Evolutionary conservation across 805 yeast species (phyloP).

Genomic region (Lipomyces mesembrius): DNA sequence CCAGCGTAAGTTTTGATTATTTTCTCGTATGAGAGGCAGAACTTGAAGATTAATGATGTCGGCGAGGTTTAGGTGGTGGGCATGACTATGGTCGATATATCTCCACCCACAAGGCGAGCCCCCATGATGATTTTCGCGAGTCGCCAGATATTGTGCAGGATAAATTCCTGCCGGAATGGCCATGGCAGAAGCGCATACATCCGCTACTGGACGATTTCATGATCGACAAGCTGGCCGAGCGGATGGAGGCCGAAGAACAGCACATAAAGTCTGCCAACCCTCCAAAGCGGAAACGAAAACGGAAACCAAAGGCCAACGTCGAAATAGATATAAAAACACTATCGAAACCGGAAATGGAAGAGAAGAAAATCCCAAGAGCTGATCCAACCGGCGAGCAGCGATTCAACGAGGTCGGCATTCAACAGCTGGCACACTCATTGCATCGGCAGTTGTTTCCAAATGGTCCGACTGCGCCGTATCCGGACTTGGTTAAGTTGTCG

Average conservation of each 20-base stretch:
- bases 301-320: not conserved
- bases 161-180: not conserved
- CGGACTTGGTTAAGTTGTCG: conserved; percentile 57
- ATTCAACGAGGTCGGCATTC: conserved; percentile 79
- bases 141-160: not conserved
- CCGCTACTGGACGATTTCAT: not conserved
- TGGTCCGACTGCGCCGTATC: conserved; percentile 40
- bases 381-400: conserved; percentile 43
- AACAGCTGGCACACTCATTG: conserved; percentile 64
- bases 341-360: conserved; percentile 1
- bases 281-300: conserved; percentile 1
- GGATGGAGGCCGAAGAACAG: not conserved
- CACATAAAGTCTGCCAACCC: not conserved
- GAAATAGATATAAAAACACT: not conserved
- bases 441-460: conserved; percentile 67
- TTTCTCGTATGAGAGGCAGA: not conserved
- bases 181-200: not conserved
- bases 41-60: not conserved
- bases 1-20: not conserved
- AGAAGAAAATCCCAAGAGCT: not conserved
- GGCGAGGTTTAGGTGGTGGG: not conserved
- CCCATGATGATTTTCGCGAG: not conserved
- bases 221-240: conserved; percentile 6
- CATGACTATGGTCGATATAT: not conserved
- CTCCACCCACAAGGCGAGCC: not conserved